These are phyloP conservation scores for Dryadomyces quercivorus DNA, from an alignment of 2,329 filamentous ascomycete species.

Conservation along the genomic window DNA sequence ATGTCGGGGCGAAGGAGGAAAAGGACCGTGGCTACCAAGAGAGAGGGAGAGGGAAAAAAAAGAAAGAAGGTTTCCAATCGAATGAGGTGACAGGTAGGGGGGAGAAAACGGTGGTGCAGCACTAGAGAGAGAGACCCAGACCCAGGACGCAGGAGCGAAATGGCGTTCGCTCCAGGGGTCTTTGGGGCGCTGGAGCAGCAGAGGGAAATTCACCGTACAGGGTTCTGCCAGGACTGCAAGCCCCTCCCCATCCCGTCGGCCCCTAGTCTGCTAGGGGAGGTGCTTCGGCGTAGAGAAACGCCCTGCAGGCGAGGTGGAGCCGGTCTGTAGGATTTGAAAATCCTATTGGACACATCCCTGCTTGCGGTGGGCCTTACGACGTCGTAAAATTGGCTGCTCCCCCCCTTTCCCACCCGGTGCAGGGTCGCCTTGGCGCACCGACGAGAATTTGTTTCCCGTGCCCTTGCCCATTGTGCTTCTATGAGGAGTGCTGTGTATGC, in stretches of 20 bases:
- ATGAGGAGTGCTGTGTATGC: too few relatives aligned
- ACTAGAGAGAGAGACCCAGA: slow-evolving; percentile 9
- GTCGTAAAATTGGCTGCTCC: slow-evolving; percentile 3
- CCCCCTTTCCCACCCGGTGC: not conserved
- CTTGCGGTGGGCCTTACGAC: not conserved
- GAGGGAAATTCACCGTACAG: not conserved
- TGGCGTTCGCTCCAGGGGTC: not conserved
- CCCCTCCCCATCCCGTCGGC: too few relatives aligned
- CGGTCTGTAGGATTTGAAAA: not conserved
- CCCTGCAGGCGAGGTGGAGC: not conserved
- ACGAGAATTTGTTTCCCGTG: too few relatives aligned
- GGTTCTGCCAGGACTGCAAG: too few relatives aligned
- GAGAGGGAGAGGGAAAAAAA: not conserved
- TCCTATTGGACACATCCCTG: not conserved
- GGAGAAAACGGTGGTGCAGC: slow-evolving; percentile 4
- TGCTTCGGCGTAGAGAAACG: not conserved
- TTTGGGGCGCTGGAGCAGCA: not conserved
- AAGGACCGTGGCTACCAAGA: not conserved
- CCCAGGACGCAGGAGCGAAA: not conserved
- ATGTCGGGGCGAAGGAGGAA: not conserved
- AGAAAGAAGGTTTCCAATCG: not conserved
- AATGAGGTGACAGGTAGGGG: not conserved
- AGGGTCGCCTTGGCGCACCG: not conserved
- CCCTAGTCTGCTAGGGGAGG: not conserved
- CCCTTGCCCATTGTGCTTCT: too few relatives aligned